Evolutionary conservation across 129 eudicot species (phyloP).

Genomic region (Flaveria robusta): DNA sequence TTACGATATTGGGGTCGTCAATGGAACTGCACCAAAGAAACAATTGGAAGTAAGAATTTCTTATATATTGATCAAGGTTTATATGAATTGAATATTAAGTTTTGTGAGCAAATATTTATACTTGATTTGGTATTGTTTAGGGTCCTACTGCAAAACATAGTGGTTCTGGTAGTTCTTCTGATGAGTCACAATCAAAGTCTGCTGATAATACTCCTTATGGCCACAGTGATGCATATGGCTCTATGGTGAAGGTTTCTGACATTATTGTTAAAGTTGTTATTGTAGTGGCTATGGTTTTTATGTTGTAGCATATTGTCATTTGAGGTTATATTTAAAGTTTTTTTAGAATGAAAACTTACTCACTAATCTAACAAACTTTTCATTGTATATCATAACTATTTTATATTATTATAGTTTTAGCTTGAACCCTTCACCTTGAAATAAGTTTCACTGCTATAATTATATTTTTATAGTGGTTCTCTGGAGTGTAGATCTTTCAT

Average conservation of each 20-base stretch:
- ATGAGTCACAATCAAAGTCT: conserved; percentile 21
- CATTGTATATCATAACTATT: no score
- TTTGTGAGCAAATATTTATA: background rate
- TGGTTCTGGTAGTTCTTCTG: background rate
- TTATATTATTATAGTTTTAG: no score
- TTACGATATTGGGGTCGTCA: conserved; percentile 48
- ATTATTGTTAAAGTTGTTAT: conserved; percentile 6
- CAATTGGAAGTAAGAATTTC: conserved; percentile 25
- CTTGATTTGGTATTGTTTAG: conserved; percentile 25
- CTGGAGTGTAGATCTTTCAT: no score
- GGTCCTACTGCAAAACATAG: conserved; percentile 23
- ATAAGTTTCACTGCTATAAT: no score
- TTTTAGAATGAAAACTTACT: no score
- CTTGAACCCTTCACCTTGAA: no score
- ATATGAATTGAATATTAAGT: background rate
- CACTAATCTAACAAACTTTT: no score
- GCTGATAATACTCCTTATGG: conserved; percentile 12
- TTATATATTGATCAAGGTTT: background rate
- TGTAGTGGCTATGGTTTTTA: background rate
- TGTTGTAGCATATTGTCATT: conserved; percentile 11
- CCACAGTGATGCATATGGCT: background rate
- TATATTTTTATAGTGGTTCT: no score
- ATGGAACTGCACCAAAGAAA: conserved; percentile 34
- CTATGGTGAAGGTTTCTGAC: background rate
- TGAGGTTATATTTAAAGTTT: background rate